These are phyloP conservation scores for Jasminum sambac DNA, from an alignment of 257 asterid species.

Conservation along the genomic window DNA sequence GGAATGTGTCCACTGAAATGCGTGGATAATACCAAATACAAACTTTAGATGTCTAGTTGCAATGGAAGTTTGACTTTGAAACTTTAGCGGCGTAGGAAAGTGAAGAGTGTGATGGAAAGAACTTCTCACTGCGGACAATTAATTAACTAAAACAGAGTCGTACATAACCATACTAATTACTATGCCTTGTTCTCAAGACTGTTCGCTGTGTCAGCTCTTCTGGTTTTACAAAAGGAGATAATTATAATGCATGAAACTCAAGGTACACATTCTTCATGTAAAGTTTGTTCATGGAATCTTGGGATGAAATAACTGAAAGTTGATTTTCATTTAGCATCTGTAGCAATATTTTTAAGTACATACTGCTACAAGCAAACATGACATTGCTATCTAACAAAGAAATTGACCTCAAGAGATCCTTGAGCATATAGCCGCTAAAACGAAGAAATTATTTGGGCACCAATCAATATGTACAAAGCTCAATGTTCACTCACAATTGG, in stretches of 20 bases:
- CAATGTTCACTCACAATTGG: slow-evolving; percentile 73
- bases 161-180: neutral
- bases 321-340: slow-evolving; percentile 7
- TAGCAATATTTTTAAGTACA: slow-evolving; percentile 3
- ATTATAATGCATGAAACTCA: slow-evolving; percentile 14
- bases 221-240: neutral
- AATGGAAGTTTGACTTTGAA: no score
- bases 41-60: no score
- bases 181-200: neutral
- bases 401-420: neutral
- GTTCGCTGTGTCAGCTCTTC: neutral
- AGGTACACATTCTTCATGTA: neutral
- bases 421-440: neutral
- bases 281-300: neutral
- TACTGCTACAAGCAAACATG: slow-evolving; percentile 15
- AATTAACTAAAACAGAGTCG: neutral
- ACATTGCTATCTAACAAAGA: neutral
- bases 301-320: slow-evolving; percentile 15
- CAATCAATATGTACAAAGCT: slow-evolving; percentile 1
- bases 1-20: no score
- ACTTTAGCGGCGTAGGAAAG: no score
- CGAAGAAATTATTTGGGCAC: neutral
- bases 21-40: no score
- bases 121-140: neutral
- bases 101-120: neutral